Evolutionary conservation across 371 early-diverging fungal species (phyloP).

Genomic region (Mucor indicus): DNA sequence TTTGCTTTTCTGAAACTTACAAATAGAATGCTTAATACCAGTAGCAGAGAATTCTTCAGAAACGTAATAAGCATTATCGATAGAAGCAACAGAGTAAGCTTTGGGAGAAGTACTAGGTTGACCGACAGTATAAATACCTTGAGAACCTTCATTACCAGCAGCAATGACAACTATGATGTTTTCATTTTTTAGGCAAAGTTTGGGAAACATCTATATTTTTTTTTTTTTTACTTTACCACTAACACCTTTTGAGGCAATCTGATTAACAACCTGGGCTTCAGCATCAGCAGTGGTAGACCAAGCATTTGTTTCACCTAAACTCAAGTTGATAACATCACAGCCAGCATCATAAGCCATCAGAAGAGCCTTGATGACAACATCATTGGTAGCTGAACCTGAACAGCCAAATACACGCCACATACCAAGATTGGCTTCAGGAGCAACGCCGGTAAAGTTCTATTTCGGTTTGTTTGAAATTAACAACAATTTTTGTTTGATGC

Average conservation of each 20-base stretch:
- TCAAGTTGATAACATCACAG: slow-evolving; percentile 64
- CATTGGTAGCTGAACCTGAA: slow-evolving; percentile 48
- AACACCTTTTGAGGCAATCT: slow-evolving; percentile 21
- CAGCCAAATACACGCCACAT: slow-evolving; percentile 70
- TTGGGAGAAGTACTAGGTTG: slow-evolving; percentile 48
- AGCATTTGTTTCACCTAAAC: slow-evolving; percentile 59
- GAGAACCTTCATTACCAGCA: slow-evolving; percentile 55
- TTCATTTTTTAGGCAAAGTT: too few species aligned
- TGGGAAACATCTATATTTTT: not conserved
- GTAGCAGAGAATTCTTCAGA: slow-evolving; percentile 15
- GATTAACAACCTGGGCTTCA: slow-evolving; percentile 24
- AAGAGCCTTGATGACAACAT: slow-evolving; percentile 62
- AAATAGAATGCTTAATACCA: slow-evolving; percentile 9
- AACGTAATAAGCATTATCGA: slow-evolving; percentile 39
- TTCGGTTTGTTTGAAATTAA: not conserved
- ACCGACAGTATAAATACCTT: slow-evolving; percentile 47
- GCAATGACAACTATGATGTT: slow-evolving; percentile 50
- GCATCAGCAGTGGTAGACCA: slow-evolving; percentile 43
- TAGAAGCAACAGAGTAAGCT: slow-evolving; percentile 61
- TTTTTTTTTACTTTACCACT: slow-evolving; percentile 7
- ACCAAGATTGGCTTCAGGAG: slow-evolving; percentile 58
- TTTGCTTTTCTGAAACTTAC: not conserved
- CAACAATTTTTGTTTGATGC: not conserved
- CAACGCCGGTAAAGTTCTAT: slow-evolving; percentile 58
- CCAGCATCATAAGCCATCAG: slow-evolving; percentile 54